Evolutionary conservation across 345 rosid species (phyloP).

Genomic region (Heritiera fomes): DNA sequence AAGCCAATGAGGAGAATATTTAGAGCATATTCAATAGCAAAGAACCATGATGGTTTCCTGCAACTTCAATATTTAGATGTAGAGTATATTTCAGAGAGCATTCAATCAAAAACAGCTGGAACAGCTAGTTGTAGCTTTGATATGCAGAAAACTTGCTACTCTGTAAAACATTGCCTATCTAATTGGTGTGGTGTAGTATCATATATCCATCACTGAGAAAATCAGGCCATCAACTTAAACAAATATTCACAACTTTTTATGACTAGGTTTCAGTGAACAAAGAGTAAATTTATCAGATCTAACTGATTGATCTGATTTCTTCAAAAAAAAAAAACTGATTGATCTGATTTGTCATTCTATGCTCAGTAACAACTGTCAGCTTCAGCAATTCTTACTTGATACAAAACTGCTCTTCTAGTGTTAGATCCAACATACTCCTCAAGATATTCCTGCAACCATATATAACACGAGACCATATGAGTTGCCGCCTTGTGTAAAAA

Average conservation of each 20-base stretch:
- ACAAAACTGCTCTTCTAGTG: constrained; percentile 69
- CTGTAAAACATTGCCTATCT: background rate
- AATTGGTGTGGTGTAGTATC: background rate
- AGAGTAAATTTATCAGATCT: constrained; percentile 9
- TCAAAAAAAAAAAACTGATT: background rate
- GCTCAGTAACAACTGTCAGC: background rate
- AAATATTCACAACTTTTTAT: background rate
- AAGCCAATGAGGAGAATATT: background rate
- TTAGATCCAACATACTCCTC: constrained; percentile 63
- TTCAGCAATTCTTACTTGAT: constrained; percentile 55
- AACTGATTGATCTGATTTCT: background rate
- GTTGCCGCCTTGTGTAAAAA: background rate
- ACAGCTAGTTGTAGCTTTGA: background rate
- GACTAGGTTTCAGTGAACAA: background rate
- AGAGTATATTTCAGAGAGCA: background rate
- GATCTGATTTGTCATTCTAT: constrained; percentile 8
- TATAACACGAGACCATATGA: constrained; percentile 4
- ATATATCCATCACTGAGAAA: background rate
- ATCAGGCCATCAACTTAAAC: constrained; percentile 9
- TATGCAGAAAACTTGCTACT: background rate
- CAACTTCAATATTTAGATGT: background rate
- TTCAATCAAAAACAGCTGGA: background rate
- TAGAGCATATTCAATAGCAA: background rate
- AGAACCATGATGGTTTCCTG: background rate
- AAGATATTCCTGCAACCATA: constrained; percentile 65